These are phyloP conservation scores for Amoebophrya sp. DNA, from an alignment of 169 alveolate species.

Conservation along the genomic window DNA sequence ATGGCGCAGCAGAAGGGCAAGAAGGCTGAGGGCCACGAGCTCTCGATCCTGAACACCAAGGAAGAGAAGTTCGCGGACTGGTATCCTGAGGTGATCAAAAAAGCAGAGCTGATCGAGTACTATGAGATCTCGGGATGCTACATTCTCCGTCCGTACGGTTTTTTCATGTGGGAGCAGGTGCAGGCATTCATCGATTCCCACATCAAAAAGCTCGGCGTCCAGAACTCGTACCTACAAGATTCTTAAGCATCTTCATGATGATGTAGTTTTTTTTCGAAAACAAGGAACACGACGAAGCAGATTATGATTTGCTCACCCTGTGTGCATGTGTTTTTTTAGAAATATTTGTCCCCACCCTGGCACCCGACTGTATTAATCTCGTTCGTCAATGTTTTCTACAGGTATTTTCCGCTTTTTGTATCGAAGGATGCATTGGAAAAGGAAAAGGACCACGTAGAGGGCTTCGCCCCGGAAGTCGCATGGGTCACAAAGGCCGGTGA, in stretches of 20 bases:
- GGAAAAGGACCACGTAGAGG: constrained; percentile 97
- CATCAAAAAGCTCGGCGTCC: constrained; percentile 62
- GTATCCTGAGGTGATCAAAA: constrained; percentile 82
- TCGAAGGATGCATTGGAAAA: constrained; percentile 85
- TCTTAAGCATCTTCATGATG: too few relatives aligned
- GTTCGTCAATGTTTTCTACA: constrained; percentile 74
- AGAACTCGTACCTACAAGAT: neutral
- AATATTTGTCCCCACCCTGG: too few relatives aligned
- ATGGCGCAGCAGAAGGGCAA: too few relatives aligned
- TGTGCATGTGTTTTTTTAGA: too few relatives aligned
- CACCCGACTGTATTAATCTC: constrained; percentile 44
- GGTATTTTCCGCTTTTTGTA: constrained; percentile 93
- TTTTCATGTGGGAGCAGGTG: constrained; percentile 94
- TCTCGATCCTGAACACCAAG: constrained; percentile 41
- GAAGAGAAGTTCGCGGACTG: constrained; percentile 69
- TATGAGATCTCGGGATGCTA: constrained; percentile 98
- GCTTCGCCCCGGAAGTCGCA: constrained; percentile 99
- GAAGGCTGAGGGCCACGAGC: neutral
- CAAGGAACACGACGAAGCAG: neutral
- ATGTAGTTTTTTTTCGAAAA: neutral
- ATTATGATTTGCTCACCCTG: too few relatives aligned
- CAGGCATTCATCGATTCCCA: constrained; percentile 79
- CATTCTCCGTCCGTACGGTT: constrained; percentile 94
- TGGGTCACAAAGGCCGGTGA: constrained; percentile 90
- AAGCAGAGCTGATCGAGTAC: constrained; percentile 95